A percentile compares a stretch with the other conserved stretches of the same genome.
These are phyloP conservation scores for Apiospora kogelbergensis DNA, from an alignment of 2,329 filamentous ascomycete species.

Conservation along the genomic window DNA sequence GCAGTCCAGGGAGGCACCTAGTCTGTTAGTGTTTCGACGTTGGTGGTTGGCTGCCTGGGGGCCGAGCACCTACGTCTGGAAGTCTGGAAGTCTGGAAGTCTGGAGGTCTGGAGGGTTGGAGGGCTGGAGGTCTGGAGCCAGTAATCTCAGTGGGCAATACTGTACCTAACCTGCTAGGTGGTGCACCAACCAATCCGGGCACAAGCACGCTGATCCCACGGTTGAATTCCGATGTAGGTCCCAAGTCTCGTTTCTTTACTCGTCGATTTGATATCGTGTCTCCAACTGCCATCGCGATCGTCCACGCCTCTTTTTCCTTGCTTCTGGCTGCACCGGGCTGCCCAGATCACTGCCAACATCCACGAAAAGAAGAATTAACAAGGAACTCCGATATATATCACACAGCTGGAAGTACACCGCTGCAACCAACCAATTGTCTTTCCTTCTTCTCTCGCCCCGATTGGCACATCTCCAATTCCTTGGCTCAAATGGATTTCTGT, in stretches of 20 bases:
- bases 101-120: not conserved
- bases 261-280: not conserved
- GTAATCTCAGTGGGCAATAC: not conserved
- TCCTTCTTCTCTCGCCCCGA: not conserved
- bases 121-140: not conserved
- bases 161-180: too few relatives aligned
- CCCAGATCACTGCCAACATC: not conserved
- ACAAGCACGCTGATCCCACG: not conserved
- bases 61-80: too few relatives aligned
- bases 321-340: not conserved
- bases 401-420: not conserved
- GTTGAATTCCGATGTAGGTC: not conserved
- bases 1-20: not conserved
- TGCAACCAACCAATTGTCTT: not conserved
- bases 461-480: not conserved
- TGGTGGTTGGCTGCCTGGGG: not conserved
- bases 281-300: slow-evolving; percentile 1
- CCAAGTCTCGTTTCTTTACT: not conserved
- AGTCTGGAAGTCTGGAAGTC: not conserved
- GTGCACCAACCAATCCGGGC: not conserved
- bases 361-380: not conserved
- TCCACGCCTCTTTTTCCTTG: not conserved
- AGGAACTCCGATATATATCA: not conserved
- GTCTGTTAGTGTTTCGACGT: not conserved
- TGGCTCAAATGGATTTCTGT: slow-evolving; percentile 2